Conservation (phyloP, 202 grass and related monocot genomes). For the Schoenoplectus triqueter region DNA sequence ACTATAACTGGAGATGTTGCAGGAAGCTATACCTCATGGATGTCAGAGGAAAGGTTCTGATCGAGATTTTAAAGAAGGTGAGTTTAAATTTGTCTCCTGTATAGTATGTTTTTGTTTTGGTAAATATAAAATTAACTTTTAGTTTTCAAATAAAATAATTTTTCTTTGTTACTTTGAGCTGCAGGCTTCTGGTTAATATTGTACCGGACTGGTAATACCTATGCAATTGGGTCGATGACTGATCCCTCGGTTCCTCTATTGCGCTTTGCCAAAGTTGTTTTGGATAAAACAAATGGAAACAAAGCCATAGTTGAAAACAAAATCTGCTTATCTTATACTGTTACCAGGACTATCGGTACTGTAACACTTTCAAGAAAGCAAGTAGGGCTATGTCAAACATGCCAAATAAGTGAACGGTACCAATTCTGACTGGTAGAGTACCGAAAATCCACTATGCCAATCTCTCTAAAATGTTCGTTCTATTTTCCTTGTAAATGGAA, state of each 20-base stretch:
- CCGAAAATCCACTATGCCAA: not conserved
- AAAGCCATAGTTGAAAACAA: conserved; percentile 22
- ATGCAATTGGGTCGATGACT: not conserved
- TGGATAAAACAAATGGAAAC: conserved; percentile 6
- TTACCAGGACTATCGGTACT: not conserved
- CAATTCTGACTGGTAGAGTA: not conserved
- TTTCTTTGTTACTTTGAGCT: conserved; percentile 5
- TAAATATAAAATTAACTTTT: not conserved
- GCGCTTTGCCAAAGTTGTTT: not conserved
- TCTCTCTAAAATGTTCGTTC: not conserved
- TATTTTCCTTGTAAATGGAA: not conserved
- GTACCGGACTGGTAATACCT: not conserved
- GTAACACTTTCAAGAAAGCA: not conserved
- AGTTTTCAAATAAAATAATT: not conserved
- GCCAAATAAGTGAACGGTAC: not conserved
- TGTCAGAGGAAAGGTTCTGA: conserved; percentile 59
- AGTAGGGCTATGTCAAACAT: not conserved
- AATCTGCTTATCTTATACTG: conserved; percentile 14
- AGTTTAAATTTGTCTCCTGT: not conserved
- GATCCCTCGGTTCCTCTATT: not conserved
- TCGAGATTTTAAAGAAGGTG: conserved; percentile 71
- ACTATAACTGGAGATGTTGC: conserved; percentile 58
- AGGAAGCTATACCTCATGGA: conserved; percentile 82
- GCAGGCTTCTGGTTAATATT: not conserved
- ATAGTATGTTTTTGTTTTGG: not conserved